Evolutionary conservation across 164 flowering plant species (phyloP).

Genomic region (Dillenia turbinata): DNA sequence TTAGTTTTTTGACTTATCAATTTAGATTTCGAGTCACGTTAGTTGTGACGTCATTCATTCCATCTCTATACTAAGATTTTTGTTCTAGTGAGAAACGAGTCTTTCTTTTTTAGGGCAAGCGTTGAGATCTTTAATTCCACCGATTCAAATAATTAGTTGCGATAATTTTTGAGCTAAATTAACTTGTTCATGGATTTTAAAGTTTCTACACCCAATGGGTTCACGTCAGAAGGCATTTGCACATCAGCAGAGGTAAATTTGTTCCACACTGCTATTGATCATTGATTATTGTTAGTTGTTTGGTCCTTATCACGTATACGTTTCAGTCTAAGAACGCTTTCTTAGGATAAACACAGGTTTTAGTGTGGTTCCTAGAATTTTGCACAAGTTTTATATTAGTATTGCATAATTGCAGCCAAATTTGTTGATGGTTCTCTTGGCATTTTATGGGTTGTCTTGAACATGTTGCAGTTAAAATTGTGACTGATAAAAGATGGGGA

Average conservation of each 20-base stretch:
- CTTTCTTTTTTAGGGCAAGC: too few relatives aligned
- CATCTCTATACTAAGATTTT: neutral
- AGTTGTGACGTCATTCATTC: neutral
- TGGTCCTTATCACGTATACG: too few relatives aligned
- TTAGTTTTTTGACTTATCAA: neutral
- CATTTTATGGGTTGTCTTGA: neutral
- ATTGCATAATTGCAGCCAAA: neutral
- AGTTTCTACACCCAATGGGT: conserved; percentile 2
- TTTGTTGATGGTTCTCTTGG: neutral
- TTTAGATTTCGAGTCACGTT: neutral
- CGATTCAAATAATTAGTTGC: too few relatives aligned
- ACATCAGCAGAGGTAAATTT: conserved; percentile 15
- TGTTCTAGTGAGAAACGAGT: too few relatives aligned
- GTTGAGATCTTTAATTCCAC: too few relatives aligned
- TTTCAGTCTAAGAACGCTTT: too few relatives aligned
- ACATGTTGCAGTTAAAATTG: conserved; percentile 25
- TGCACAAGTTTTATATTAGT: too few relatives aligned
- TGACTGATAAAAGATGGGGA: conserved; percentile 17
- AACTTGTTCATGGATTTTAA: neutral
- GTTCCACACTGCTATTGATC: neutral
- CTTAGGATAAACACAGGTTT: too few relatives aligned
- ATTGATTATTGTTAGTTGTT: neutral
- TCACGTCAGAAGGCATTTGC: conserved; percentile 20
- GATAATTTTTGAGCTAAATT: too few relatives aligned
- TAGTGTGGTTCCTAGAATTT: too few relatives aligned